Evolutionary conservation across 192 early-diverging fungal genomes (phyloP).

Genomic region (Pilaira anomala): DNA sequence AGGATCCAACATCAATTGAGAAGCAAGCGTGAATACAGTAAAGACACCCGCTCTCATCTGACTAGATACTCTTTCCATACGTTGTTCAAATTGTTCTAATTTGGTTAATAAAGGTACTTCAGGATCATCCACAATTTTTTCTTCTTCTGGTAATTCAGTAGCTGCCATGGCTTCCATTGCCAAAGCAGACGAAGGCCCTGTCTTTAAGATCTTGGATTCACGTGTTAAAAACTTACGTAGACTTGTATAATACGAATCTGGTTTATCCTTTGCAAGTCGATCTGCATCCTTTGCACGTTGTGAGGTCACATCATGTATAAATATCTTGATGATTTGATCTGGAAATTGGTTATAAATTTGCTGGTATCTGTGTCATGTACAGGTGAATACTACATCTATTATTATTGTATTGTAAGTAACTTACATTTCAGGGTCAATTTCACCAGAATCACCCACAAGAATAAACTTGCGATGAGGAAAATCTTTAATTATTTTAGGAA

Average conservation of each 20-base stretch:
- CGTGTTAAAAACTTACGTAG: conserved; percentile 17
- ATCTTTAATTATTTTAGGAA: conserved; percentile 40
- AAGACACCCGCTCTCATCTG: conserved; percentile 31
- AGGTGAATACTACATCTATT: background rate
- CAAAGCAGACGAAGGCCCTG: background rate
- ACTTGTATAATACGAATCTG: conserved; percentile 11
- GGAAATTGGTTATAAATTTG: conserved; percentile 31
- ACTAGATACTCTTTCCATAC: conserved; percentile 20
- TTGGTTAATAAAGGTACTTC: conserved; percentile 17
- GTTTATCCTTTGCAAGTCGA: conserved; percentile 1
- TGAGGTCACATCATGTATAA: conserved; percentile 39
- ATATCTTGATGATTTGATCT: conserved; percentile 37
- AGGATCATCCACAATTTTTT: conserved; percentile 25
- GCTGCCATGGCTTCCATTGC: conserved; percentile 32
- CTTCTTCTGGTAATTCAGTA: conserved; percentile 25
- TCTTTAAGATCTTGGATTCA: conserved; percentile 6
- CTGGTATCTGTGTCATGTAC: conserved; percentile 19
- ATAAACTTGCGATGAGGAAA: conserved; percentile 85
- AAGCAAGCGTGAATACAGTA: conserved; percentile 22
- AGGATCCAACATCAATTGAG: conserved; percentile 24
- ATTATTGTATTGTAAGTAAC: background rate
- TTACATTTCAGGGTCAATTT: conserved; percentile 85
- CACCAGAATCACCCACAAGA: conserved; percentile 88
- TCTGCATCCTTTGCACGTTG: conserved; percentile 32
- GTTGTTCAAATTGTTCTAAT: conserved; percentile 26